Base-by-base conservation (phyloP, 768 basidiomycete genomes). In the Coprinopsis cinerea region DNA sequence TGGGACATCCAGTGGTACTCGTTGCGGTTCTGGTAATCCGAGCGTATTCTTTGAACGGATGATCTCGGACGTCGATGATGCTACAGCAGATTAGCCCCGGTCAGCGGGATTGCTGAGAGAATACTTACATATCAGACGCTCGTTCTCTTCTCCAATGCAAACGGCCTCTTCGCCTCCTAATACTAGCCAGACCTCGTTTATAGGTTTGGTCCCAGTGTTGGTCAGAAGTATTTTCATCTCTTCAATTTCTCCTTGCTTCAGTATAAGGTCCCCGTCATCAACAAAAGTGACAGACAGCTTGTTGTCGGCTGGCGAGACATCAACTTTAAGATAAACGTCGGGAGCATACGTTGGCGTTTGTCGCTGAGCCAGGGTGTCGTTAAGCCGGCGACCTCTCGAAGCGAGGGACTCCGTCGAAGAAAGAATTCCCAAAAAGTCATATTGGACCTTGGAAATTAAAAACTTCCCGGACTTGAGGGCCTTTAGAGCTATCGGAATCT, bases 131-230 rank as follows among this genome's bases (percentile, higher is more conserved):
- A 54, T 41, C 14, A 51, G 14, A 40, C 36, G 47, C 49, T 45
- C 53, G 24, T 53, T 53, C 14, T 60, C 56, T 24, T 56, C 52
- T 1, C 67, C 69, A 1, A 83, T 47, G 79, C 79, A 83, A n/a
- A 88, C 58, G 54, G 78, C 82, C 57, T 87, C 84, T 15, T 79
- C 77, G 18, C 71, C 61, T 24, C 76, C 82, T 41, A 73, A 56
- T 2, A 91, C 68, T 53, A 86, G 62, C 86, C 88, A 88, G n/a
- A 91, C 56, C 52, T 91, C 88, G 10, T 65, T 66, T 22, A 94
- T 75, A 14, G 72, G 63, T 26, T 68, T 70, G 9, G 67, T 68
- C 0, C 93, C 92, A 5, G 70, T 63, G 61, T 95, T 96, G 20
- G 69, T 75, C 37, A 95, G 61, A 70, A 72, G 76, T 20, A 94